A percentile compares a stretch with the other conserved stretches of the same genome.
These are phyloP conservation scores for Kluyveromyces lactis DNA, from an alignment of 805 yeast species.

Conservation along the genomic window DNA sequence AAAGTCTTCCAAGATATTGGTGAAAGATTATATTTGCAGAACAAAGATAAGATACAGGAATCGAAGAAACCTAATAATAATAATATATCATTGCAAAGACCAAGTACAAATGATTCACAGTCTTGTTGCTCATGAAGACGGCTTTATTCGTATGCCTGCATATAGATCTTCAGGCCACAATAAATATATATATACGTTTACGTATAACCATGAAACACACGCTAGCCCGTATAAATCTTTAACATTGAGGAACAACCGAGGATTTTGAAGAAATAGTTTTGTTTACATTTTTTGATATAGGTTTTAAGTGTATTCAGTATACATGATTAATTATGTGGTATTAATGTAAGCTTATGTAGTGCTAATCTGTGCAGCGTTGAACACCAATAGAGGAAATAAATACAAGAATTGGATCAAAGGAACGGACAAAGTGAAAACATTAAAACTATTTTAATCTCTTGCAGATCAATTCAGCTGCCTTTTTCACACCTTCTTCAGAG, in stretches of 20 bases:
- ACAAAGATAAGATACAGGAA: constrained; percentile 14
- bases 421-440: too few species aligned
- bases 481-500: constrained; percentile 42
- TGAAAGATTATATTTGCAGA: constrained; percentile 30
- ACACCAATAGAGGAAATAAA: too few species aligned
- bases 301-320: too few species aligned
- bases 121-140: too few species aligned
- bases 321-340: too few species aligned
- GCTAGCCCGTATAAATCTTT: not conserved
- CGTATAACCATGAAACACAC: not conserved
- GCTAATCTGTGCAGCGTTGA: too few species aligned
- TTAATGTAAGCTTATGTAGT: too few species aligned
- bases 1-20: constrained; percentile 44
- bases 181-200: not conserved
- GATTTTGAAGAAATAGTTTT: too few species aligned
- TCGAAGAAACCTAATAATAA: constrained; percentile 7
- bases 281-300: too few species aligned
- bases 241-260: not conserved
- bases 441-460: constrained; percentile 11
- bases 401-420: too few species aligned
- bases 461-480: constrained; percentile 36
- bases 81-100: constrained; percentile 34
- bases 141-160: too few species aligned
- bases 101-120: constrained; percentile 35
- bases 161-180: constrained; percentile 11